These are phyloP conservation scores for Neopestalotiopsis rosae DNA, from an alignment of 2,329 filamentous ascomycete genomes.

Conservation along the genomic window DNA sequence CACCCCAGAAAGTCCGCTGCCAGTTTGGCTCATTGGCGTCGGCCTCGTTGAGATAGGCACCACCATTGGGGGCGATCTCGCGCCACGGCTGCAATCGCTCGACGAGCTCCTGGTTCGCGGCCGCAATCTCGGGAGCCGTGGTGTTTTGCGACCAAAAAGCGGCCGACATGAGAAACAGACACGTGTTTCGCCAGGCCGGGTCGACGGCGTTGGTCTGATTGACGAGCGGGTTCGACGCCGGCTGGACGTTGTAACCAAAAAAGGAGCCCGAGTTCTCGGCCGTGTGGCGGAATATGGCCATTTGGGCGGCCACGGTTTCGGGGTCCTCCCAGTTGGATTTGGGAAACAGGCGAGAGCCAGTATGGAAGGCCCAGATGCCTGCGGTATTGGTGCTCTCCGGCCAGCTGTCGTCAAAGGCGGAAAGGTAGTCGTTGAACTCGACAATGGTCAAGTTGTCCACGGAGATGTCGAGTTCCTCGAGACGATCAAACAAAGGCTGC, in stretches of 20 bases:
- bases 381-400: constrained; percentile 13
- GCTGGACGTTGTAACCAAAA: constrained; percentile 28
- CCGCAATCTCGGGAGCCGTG: background rate
- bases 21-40: constrained; percentile 40
- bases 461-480: constrained; percentile 20
- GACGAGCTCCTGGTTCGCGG: constrained; percentile 4
- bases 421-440: constrained; percentile 24
- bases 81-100: constrained; percentile 16
- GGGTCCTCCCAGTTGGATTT: constrained; percentile 28
- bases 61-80: constrained; percentile 24
- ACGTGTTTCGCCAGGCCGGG: constrained; percentile 50
- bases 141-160: background rate
- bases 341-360: constrained; percentile 33
- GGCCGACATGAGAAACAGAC: background rate
- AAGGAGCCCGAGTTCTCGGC: constrained; percentile 25
- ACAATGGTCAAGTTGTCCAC: constrained; percentile 21
- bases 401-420: constrained; percentile 26
- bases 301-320: constrained; percentile 22
- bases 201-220: constrained; percentile 34
- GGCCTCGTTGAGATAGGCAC: constrained; percentile 45
- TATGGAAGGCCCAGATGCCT: constrained; percentile 39
- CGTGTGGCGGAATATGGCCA: constrained; percentile 21
- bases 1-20: constrained; percentile 39
- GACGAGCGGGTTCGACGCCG: constrained; percentile 24
- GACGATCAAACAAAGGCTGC: constrained; percentile 23